A percentile compares a stretch with the other conserved stretches of the same genome.
Evolutionary conservation across 2,329 filamentous ascomycete genomes (phyloP).

Genomic region (Hortaea werneckii): DNA sequence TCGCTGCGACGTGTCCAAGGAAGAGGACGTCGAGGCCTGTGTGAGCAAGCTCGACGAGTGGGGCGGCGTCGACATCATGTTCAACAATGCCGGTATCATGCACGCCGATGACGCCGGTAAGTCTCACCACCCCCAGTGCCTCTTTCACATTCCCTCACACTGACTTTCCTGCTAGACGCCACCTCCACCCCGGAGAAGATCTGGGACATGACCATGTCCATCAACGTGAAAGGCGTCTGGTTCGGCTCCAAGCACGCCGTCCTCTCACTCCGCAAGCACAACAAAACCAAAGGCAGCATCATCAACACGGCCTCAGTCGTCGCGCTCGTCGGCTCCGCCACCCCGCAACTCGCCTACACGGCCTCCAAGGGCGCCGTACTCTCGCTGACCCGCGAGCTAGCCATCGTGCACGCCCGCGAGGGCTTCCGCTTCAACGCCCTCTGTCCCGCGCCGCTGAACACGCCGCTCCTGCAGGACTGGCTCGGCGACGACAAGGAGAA

Average conservation of each 20-base stretch:
- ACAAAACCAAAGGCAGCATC: conserved; percentile 69
- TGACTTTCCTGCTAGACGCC: conserved; percentile 37
- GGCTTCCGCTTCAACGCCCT: conserved; percentile 83
- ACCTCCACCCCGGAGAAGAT: conserved; percentile 78
- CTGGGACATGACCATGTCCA: conserved; percentile 87
- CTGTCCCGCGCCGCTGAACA: conserved; percentile 87
- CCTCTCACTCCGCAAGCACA: conserved; percentile 65
- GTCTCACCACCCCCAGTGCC: conserved; percentile 2
- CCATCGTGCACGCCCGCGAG: conserved; percentile 85
- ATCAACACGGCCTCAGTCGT: conserved; percentile 91
- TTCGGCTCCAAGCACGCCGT: conserved; percentile 89
- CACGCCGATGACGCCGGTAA: conserved; percentile 52
- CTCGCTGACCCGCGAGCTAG: conserved; percentile 79
- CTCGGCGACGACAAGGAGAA: conserved; percentile 78
- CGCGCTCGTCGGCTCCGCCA: conserved; percentile 75
- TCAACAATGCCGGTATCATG: conserved; percentile 99
- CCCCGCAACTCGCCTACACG: conserved; percentile 85
- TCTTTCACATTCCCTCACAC: not conserved
- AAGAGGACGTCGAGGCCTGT: conserved; percentile 64
- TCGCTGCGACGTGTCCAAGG: conserved; percentile 74
- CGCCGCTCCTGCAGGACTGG: conserved; percentile 85
- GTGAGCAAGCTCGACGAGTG: conserved; percentile 67
- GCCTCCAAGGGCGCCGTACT: conserved; percentile 88
- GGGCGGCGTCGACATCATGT: conserved; percentile 84
- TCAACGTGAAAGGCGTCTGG: conserved; percentile 99